These are phyloP conservation scores for Polytolypa hystricis DNA, from an alignment of 2,329 filamentous ascomycete species.

Conservation along the genomic window DNA sequence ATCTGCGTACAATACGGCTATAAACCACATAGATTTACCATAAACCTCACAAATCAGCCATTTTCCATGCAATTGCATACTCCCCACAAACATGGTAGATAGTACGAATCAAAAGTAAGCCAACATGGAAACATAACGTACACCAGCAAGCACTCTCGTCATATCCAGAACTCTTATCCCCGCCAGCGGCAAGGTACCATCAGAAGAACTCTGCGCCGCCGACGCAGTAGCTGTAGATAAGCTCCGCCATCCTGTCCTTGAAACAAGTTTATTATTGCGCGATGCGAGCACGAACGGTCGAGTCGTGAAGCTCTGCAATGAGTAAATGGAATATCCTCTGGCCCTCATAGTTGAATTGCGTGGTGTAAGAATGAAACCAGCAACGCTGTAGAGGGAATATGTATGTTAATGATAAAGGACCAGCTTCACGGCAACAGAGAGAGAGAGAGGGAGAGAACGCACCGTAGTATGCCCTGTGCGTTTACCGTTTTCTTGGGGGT, in stretches of 20 bases:
- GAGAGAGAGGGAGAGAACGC: too few species aligned
- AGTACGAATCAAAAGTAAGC: too few species aligned
- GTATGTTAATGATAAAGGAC: too few species aligned
- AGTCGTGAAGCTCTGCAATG: conserved; percentile 6
- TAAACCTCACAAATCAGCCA: conserved; percentile 2
- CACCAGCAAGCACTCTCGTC: conserved; percentile 89
- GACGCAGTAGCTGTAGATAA: conserved; percentile 38
- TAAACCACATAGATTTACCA: conserved; percentile 4
- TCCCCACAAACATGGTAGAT: too few species aligned
- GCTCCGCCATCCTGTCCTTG: conserved; percentile 18
- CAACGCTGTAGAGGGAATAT: too few species aligned
- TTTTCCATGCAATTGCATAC: too few species aligned
- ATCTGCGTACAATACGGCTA: conserved; percentile 98
- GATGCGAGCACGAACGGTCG: background rate
- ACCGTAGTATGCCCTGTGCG: too few species aligned
- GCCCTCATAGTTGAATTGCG: too few species aligned
- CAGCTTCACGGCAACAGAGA: too few species aligned
- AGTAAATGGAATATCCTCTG: too few species aligned
- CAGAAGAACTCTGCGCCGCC: conserved; percentile 27
- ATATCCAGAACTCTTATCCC: conserved; percentile 89
- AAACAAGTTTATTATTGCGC: conserved; percentile 20
- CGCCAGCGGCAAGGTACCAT: conserved; percentile 59
- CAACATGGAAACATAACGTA: conserved; percentile 38
- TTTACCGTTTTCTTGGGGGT: too few species aligned
- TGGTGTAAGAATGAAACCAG: too few species aligned